Evolutionary conservation across 805 yeast genomes (phyloP), one percentile per base, ranked within the genome.

Genomic region (Phaffomyces antillensis): DNA sequence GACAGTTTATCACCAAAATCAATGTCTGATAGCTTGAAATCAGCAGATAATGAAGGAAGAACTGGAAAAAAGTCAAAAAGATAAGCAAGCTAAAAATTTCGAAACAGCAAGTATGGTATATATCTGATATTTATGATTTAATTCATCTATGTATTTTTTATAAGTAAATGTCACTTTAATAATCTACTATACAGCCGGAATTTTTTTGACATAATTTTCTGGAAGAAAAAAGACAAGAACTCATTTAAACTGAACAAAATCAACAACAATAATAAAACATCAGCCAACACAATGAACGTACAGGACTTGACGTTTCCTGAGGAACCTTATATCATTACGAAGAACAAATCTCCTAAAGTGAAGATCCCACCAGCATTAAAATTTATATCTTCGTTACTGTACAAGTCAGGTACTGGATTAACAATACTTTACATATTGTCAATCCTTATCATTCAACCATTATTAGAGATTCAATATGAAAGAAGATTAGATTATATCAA

Each of bases 381-480:
- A 26, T 59, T 48, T 41, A 53, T 59, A 37, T 48, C 57, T 1
- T 34, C 48, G 18, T 50, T 70, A 7, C 56, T 71, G 0, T 61
- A 68, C 44, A 52, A 55, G 15, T 66, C 74, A 6, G 72, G 72
- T 0, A 55, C 63, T 24, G 50, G 58, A 0, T 42, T 70, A 8
- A 49, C 66, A 1, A 44, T 58, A 0, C 48, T 66, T 1, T 68
- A 64, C 44, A 37, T 60, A 5, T 15, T 66, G 1, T 62, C 65
- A 9, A 57, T 68, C 15, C 49, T 66, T 7, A 52, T 64, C 5
- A 40, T 76, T 12, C 67, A 66, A 42, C 81, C 81, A 3, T 48
- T 66, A 18, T 41, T 75, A 7, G 61, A 63, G 15, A 42, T 61
- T 6, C 69, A 67, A 25, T 71, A 61, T 48, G 63, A 62, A 7